phyloP scores from a whole-genome alignment of 768 basidiomycete species.

The Baorangia bicolor region DNA sequence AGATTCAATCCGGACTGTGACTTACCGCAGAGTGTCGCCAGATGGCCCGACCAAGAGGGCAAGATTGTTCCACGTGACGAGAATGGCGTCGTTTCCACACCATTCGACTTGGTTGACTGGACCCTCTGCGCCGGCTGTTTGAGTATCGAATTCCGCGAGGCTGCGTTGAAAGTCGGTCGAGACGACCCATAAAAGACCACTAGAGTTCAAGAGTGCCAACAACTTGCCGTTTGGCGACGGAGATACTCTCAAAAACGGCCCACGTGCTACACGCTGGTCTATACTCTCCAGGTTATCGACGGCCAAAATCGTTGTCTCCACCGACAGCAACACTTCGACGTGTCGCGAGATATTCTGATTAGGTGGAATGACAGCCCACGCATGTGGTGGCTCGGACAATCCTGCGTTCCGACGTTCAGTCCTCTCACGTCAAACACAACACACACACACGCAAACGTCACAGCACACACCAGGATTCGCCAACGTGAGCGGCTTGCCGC shows the following conservation, averaged over 20 bases:
- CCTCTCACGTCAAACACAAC: background rate
- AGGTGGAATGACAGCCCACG: conserved; percentile 90
- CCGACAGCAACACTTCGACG: conserved; percentile 83
- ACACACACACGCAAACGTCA: conserved; percentile 5
- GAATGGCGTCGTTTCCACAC: conserved; percentile 95
- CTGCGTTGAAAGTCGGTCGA: conserved; percentile 89
- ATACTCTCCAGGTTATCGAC: conserved; percentile 88
- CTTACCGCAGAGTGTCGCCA: conserved; percentile 82
- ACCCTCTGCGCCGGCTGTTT: conserved; percentile 54
- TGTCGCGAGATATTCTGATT: conserved; percentile 88
- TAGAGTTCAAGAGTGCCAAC: conserved; percentile 75
- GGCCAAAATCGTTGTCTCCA: conserved; percentile 74
- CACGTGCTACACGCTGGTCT: conserved; percentile 85
- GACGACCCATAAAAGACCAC: conserved; percentile 85
- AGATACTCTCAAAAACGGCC: conserved; percentile 84
- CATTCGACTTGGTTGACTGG: conserved; percentile 76
- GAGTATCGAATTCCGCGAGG: conserved; percentile 84
- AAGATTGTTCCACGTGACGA: conserved; percentile 77
- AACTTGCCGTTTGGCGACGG: conserved; percentile 95
- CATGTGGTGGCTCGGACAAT: conserved; percentile 71
- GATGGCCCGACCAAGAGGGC: conserved; percentile 90
- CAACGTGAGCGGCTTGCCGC: conserved; percentile 66
- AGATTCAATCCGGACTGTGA: background rate
- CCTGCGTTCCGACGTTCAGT: conserved; percentile 39
- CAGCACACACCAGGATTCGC: conserved; percentile 70